These are phyloP conservation scores for Gossypium gossypioides DNA, from an alignment of 441 rosid species.

Conservation along the genomic window DNA sequence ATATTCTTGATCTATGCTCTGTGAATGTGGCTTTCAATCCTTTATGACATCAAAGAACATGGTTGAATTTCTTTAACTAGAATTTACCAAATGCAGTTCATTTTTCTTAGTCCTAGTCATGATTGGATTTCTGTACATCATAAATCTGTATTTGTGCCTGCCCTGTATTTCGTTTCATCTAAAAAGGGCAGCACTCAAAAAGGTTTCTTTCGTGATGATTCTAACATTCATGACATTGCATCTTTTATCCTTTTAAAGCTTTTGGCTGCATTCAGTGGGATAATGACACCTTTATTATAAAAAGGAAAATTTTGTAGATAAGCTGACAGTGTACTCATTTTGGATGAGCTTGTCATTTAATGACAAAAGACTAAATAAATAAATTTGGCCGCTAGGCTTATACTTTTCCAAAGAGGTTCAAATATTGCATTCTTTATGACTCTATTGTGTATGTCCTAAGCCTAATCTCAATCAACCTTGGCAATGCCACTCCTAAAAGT, in stretches of 20 bases:
- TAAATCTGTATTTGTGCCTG: background rate
- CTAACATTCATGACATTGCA: background rate
- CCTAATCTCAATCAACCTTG: no score
- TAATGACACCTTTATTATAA: conserved; percentile 11
- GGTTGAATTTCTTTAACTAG: background rate
- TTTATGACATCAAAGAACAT: background rate
- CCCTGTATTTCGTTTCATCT: background rate
- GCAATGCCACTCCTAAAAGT: no score
- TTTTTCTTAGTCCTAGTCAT: background rate
- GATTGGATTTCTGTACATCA: no score
- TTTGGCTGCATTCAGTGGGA: background rate
- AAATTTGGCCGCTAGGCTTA: background rate
- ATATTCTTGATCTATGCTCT: background rate
- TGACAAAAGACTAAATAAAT: conserved; percentile 12
- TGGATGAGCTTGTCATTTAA: conserved; percentile 10
- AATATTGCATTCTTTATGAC: no score
- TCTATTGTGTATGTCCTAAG: no score
- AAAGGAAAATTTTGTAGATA: background rate
- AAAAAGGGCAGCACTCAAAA: background rate
- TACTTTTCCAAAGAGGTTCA: no score
- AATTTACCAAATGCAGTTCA: background rate
- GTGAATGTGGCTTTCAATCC: background rate
- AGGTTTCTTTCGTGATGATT: no score
- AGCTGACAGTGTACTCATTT: conserved; percentile 11
- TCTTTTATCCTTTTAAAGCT: background rate